Evolutionary conservation across 2,329 filamentous ascomycete species (phyloP).

Genomic region (Blastomyces parvus): DNA sequence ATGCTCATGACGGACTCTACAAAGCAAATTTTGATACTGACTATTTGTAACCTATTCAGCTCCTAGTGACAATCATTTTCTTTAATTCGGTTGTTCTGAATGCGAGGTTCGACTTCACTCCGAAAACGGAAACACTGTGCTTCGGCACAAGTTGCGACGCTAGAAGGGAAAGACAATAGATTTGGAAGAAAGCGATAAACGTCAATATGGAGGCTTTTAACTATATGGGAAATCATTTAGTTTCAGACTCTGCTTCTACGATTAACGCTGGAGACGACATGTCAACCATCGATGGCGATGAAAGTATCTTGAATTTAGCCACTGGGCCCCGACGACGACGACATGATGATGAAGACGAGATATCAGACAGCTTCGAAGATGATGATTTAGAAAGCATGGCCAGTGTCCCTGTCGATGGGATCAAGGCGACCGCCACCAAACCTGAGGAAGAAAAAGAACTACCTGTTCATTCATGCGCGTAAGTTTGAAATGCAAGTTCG

Average conservation of each 20-base stretch:
- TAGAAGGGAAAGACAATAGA: not conserved
- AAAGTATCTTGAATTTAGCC: slow-evolving; percentile 63
- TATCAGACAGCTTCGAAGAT: slow-evolving; percentile 71
- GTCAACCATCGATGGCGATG: slow-evolving; percentile 63
- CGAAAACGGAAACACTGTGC: not conserved
- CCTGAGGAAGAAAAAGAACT: slow-evolving; percentile 81
- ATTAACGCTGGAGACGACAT: slow-evolving; percentile 83
- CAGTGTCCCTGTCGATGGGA: slow-evolving; percentile 69
- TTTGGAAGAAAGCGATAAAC: slow-evolving; percentile 1
- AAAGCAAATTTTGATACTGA: not conserved
- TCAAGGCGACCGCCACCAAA: slow-evolving; percentile 45
- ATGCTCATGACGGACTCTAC: not conserved
- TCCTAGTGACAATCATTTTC: not conserved
- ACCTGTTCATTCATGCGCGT: slow-evolving; percentile 92
- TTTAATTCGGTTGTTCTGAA: not conserved
- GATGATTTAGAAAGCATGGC: slow-evolving; percentile 69
- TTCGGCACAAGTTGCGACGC: not conserved
- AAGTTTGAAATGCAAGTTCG: slow-evolving; percentile 37
- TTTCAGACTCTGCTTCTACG: slow-evolving; percentile 72
- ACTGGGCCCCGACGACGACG: slow-evolving; percentile 53
- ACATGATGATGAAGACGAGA: slow-evolving; percentile 82
- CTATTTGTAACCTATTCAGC: not conserved
- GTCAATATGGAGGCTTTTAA: slow-evolving; percentile 73
- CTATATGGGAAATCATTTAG: slow-evolving; percentile 66
- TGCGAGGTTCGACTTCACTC: not conserved